Percentiles rank a stretch among this genome's conserved stretches.
phyloP scores from a whole-genome alignment of 208 protist species.

The Naegleria fowleri region DNA sequence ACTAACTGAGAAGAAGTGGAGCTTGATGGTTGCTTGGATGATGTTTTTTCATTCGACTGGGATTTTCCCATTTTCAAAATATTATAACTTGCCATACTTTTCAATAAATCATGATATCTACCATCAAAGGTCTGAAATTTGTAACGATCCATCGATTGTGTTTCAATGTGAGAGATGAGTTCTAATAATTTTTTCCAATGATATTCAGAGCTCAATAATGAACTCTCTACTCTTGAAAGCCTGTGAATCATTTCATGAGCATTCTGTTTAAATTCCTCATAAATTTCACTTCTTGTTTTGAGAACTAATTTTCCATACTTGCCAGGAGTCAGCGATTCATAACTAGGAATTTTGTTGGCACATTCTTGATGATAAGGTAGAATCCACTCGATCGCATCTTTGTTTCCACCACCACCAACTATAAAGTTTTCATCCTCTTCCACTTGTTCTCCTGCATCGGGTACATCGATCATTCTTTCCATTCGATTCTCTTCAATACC shows the following conservation, averaged over 20 bases:
- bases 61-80: not conserved
- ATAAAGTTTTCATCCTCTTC: not conserved
- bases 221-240: not conserved
- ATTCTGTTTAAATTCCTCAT: not conserved
- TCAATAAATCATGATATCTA: not conserved
- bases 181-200: not conserved
- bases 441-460: not conserved
- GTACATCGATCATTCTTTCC: not conserved
- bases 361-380: not conserved
- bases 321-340: not conserved
- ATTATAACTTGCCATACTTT: not conserved
- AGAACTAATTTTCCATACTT: not conserved
- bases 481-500: not conserved
- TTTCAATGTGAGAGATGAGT: not conserved
- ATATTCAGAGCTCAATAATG: not conserved
- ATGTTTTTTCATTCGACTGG: no score
- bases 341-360: not conserved
- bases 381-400: not conserved
- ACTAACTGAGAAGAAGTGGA: not conserved
- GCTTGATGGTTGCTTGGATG: not conserved
- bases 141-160: no score
- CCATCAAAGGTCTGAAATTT: not conserved
- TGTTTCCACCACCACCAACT: not conserved
- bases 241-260: not conserved
- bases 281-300: not conserved